Base-by-base conservation (phyloP, 1,284 basidiomycete genomes). In the Clitocybe nebularis region DNA sequence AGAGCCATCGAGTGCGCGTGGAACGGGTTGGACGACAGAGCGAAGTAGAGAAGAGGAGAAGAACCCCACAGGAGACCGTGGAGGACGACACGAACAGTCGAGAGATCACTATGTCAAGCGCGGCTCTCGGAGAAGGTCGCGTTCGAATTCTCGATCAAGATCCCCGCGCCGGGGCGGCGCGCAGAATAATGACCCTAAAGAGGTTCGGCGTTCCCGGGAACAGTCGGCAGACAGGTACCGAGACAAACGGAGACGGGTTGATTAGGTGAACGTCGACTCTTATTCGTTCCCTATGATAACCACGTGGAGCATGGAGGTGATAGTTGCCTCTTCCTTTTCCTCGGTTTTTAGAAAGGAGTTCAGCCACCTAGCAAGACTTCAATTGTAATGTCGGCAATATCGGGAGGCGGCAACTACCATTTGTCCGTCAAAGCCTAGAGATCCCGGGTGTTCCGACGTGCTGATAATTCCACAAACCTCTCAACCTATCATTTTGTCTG, bases 191-290 rank as follows among this genome's bases (percentile, higher is more conserved):
- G 47, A 56, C 22, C 55, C 58, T 40, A 56, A 55, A 45, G 62
- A 63, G 43, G 61, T 69, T 44, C 59, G 66, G 37, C 68, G 64
- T 28, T 75, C 75, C 17, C 60, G 68, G 41, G 74, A 74, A 48
- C 63, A 70, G 40, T 68, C 65, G 9, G 49, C 52, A 17, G 64
- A 67, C 33, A 52, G 58, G 20, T 58, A 64, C 48, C 56, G 60
- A 39, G 71, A 70, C 26, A 70, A 70, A 48, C 61, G 67, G 38
- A 53, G 66, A 44, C 60, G 67, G 30, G 36, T 69, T 17, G 62
- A 64, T 45, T 67, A 52, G 46, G 26, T 37, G n/a, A 21, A 26
- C 45, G 44, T 29, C 3, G 11, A 26, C 24, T 32, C 4, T n/a
- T n/a, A n/a, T n/a, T n/a, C n/a, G n/a, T n/a, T n/a, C n/a, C n/a